Base-by-base conservation (phyloP, 1,284 basidiomycete species). In the Moesziomyces parantarcticus region DNA sequence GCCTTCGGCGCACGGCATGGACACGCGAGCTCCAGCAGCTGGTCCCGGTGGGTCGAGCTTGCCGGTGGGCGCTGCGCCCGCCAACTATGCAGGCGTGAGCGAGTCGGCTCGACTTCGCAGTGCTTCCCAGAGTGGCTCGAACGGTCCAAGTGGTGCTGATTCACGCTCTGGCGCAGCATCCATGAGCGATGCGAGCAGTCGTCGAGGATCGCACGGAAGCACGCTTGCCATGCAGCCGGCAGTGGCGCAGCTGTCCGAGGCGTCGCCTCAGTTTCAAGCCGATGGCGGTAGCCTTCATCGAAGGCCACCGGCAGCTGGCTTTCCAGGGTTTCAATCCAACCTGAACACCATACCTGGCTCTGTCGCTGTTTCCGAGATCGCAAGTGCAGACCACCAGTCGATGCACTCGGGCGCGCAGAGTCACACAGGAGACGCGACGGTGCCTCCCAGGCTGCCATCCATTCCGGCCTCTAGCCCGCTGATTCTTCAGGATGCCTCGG, bases 331-430 rank as follows among this genome's bases (percentile, higher is more conserved):
- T 14, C 58, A 47, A 36, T 58, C 65, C 11, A 50, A 50, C 16
- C 20, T 68, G 47, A 53, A 42, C 39, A 58, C 65, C 14, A 68
- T 68, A 13, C 65, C 58, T n/a, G 65, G 65, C 48, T 68, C 65
- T 6, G 47, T 58, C 3, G 58, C 63, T 14, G 53, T 39, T 1
- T 68, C 65, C 10, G 65, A 68, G 39, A 29, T 48, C 16, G 55
- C 65, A 3, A 68, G 65, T 50, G 54, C 9, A 9, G 54, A 61
- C 18, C 58, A 50, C 20, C 50, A 67, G 23, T 54, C 50, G 34
- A 58, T 58, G 64, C 42, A 58, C 2, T 68, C 65, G 9, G 40
- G 36, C n/a, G 50, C 23, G 1, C 41, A 39, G 8, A 40, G 50
- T 20, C 43, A 39, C 39, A 46, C 36, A 1, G 64, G 46, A 0